Evolutionary conservation across 441 rosid genomes (phyloP), one percentile per base, ranked within the genome.

Genomic region (Euphorbia schlechtendalii): DNA sequence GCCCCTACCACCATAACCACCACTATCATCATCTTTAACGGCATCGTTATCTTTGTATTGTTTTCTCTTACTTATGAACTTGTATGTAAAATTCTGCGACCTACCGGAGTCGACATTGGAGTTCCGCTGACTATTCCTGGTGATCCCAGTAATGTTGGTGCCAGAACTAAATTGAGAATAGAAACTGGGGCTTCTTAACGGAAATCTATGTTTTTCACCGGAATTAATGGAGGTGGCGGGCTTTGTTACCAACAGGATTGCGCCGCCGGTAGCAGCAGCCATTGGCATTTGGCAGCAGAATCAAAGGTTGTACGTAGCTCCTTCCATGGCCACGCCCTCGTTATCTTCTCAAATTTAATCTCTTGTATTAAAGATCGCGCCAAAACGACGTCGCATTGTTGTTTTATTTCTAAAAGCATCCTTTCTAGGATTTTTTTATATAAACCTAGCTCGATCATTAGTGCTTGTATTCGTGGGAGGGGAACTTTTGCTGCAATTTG

Each of bases 301-400:
- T 60, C 60, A n/a, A n/a, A 27, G n/a, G 12, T 5, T 17, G 18
- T 15, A 14, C 41, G 56, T 51, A 30, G 65, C 30, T 58, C 65
- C 67, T 69, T 78, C 71, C 76, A 73, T 71, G 62, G 84, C 84
- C 88, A 80, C 88, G 83, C 78, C 73, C 62, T 69, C 76, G n/a
- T 74, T 68, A 69, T 81, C 86, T 69, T 48, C 66, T 74, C 78
- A 80, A 43, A 77, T 65, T 75, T n/a, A n/a, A n/a, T n/a, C n/a
- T n/a, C n/a, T n/a, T n/a, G 3, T 60, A 22, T 13, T 15, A 46
- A 45, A 8, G 12, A 9, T 18, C 8, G n/a, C 14, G 6, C 13
- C n/a, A n/a, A 30, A 66, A 56, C 57, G 66, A 20, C 20, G 57
- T 15, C 46, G 57, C 1, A 1, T 17, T 28, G 17, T n/a, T 46